These are phyloP conservation scores for Gymnopus androsaceus DNA, from an alignment of 1,284 basidiomycete species.

Conservation along the genomic window DNA sequence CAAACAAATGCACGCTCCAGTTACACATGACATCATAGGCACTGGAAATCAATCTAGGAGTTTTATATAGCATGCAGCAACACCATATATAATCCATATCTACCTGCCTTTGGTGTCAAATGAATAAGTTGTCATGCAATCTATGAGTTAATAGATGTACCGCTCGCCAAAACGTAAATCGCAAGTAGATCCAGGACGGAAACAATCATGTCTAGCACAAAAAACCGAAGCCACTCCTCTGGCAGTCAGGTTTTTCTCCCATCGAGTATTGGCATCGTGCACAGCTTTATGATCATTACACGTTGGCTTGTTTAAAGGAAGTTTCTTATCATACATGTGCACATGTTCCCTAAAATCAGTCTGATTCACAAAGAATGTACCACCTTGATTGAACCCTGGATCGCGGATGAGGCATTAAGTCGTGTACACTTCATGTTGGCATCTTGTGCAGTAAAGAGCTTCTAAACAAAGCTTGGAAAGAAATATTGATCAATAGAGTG, in stretches of 20 bases:
- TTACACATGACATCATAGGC: constrained; percentile 33
- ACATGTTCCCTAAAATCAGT: constrained; percentile 7
- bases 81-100: constrained; percentile 31
- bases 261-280: background rate
- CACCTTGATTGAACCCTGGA: constrained; percentile 18
- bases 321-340: background rate
- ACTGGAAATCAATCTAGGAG: constrained; percentile 13
- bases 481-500: background rate
- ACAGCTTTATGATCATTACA: constrained; percentile 13
- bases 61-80: constrained; percentile 12
- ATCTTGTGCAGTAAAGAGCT: constrained; percentile 15
- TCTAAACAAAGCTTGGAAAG: constrained; percentile 16
- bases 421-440: constrained; percentile 15
- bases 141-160: constrained; percentile 14
- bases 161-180: constrained; percentile 26
- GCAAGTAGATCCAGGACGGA: constrained; percentile 16
- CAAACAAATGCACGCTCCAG: constrained; percentile 4
- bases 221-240: constrained; percentile 4
- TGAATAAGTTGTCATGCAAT: background rate
- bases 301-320: constrained; percentile 12
- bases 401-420: constrained; percentile 14
- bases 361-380: constrained; percentile 18
- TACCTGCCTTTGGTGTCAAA: constrained; percentile 22
- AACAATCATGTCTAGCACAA: constrained; percentile 23
- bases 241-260: background rate